Evolutionary conservation across 257 asterid genomes (phyloP).

Genomic region (Striga asiatica): DNA sequence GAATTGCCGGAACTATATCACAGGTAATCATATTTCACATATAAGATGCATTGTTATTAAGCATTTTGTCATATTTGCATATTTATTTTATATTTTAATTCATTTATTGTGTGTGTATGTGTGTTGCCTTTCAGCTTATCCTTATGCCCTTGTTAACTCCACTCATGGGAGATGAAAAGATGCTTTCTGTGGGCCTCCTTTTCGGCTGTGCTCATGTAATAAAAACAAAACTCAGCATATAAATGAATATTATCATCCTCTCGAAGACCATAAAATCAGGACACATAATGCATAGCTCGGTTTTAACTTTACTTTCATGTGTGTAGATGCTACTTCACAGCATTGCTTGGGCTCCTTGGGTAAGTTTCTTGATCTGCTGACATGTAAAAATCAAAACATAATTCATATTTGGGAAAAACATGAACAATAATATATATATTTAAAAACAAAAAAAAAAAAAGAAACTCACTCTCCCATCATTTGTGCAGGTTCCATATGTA

Average conservation of each 20-base stretch:
- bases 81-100: not conserved
- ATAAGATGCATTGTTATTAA: not conserved
- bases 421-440: too few relatives aligned
- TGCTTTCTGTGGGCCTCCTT: conserved; percentile 70
- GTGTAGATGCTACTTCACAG: conserved; percentile 77
- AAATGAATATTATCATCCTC: not conserved
- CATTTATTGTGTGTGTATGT: not conserved
- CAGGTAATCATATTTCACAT: conserved; percentile 45
- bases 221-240: not conserved
- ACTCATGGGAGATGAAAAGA: conserved; percentile 58
- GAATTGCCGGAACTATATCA: conserved; percentile 69
- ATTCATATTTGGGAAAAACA: too few relatives aligned
- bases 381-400: not conserved
- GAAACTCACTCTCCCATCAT: not conserved
- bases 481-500: conserved; percentile 67
- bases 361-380: conserved; percentile 13
- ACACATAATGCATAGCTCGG: not conserved
- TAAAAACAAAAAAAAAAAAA: too few relatives aligned
- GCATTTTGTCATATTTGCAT: not conserved
- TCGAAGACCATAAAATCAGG: not conserved
- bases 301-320: not conserved
- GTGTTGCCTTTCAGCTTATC: conserved; percentile 41
- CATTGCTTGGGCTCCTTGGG: conserved; percentile 94
- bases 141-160: conserved; percentile 77
- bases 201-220: conserved; percentile 56